Conservation (phyloP, 441 rosid genomes). For the Monsonia emarginata region DNA sequence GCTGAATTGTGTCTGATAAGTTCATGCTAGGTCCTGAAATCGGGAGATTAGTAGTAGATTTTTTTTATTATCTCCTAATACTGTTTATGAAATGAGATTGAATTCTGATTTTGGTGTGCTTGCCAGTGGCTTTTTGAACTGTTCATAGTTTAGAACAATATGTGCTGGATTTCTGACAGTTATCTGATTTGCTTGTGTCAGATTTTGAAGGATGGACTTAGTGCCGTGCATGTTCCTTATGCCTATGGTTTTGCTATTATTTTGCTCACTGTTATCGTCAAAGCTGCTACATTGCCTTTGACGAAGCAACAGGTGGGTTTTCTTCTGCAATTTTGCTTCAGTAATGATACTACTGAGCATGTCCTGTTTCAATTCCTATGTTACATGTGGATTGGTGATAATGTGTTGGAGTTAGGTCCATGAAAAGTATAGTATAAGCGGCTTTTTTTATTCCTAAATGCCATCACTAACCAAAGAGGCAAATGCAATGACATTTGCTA, state of each 20-base stretch:
- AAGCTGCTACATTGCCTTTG: constrained; percentile 64
- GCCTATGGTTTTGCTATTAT: constrained; percentile 86
- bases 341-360: background rate
- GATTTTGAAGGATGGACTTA: constrained; percentile 72
- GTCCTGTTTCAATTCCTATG: too few relatives aligned
- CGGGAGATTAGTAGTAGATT: too few relatives aligned
- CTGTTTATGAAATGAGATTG: background rate
- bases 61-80: too few relatives aligned
- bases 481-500: background rate
- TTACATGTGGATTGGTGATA: background rate
- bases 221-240: constrained; percentile 68
- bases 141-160: background rate
- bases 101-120: background rate
- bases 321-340: constrained; percentile 1
- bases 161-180: background rate
- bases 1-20: too few relatives aligned
- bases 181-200: constrained; percentile 16
- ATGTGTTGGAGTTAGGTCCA: background rate
- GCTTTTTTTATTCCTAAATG: background rate
- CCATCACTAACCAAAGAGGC: background rate
- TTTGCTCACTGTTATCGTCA: constrained; percentile 69
- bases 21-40: too few relatives aligned
- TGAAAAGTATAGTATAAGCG: background rate
- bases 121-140: background rate
- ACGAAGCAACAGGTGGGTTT: constrained; percentile 70